Percentiles rank a stretch among this genome's conserved stretches.
phyloP scores from a whole-genome alignment of 1,284 basidiomycete species.

The Papiliotrema fonsecae region DNA sequence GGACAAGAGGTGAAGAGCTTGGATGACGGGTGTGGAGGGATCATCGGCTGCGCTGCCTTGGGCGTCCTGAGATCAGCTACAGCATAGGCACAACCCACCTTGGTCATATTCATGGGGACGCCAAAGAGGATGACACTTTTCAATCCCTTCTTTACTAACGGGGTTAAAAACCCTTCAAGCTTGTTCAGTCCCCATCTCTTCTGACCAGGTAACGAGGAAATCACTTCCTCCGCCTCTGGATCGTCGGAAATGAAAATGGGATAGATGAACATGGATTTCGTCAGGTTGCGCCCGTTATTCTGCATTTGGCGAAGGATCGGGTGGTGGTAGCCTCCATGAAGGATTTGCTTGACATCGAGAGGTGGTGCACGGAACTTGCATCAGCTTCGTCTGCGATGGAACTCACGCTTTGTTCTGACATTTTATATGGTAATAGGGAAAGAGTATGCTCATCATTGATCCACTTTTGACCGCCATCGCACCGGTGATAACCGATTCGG shows the following conservation, averaged over 20 bases:
- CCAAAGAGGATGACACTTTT: slow-evolving; percentile 93
- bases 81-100: slow-evolving; percentile 55
- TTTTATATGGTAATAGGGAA: too few species aligned
- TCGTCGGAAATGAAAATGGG: slow-evolving; percentile 96
- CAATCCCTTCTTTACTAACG: slow-evolving; percentile 84
- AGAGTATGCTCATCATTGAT: too few species aligned
- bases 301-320: slow-evolving; percentile 83
- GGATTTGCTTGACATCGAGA: slow-evolving; percentile 51
- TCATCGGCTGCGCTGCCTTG: slow-evolving; percentile 87
- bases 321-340: slow-evolving; percentile 90
- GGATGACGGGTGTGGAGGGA: slow-evolving; percentile 83
- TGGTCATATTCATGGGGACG: slow-evolving; percentile 76
- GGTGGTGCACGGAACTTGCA: slow-evolving; percentile 14
- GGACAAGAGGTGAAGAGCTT: slow-evolving; percentile 74
- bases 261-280: slow-evolving; percentile 94
- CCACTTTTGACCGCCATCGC: too few species aligned
- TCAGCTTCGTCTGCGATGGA: too few species aligned
- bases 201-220: slow-evolving; percentile 75
- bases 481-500: too few species aligned
- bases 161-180: slow-evolving; percentile 79
- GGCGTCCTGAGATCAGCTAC: slow-evolving; percentile 58
- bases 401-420: too few species aligned
- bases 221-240: slow-evolving; percentile 71
- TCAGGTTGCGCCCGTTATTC: slow-evolving; percentile 61
- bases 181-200: slow-evolving; percentile 91